Evolutionary conservation across 305 asterid genomes (phyloP).

Genomic region (Withania somnifera): DNA sequence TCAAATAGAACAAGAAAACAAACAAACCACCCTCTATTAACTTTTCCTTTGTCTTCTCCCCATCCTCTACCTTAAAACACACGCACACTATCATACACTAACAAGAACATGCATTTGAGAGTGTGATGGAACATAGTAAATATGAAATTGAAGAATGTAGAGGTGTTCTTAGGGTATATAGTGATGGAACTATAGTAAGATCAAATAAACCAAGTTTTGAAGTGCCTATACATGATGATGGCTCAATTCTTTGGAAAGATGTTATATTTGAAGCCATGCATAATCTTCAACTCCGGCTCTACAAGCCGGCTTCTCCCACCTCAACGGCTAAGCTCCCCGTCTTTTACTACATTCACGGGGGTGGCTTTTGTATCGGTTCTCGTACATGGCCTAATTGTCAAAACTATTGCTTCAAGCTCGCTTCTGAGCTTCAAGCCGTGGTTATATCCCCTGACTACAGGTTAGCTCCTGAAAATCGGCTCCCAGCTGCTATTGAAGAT

Average conservation of each 20-base stretch:
- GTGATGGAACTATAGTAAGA: conserved; percentile 65
- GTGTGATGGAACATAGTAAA: background rate
- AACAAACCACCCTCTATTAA: background rate
- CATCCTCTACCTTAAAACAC: background rate
- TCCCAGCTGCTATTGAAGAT: conserved; percentile 71
- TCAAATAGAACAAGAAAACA: background rate
- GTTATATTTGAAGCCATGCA: conserved; percentile 30
- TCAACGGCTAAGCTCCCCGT: conserved; percentile 41
- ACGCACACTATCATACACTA: background rate
- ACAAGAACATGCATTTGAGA: background rate
- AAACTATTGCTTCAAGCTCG: conserved; percentile 60
- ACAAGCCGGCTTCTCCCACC: conserved; percentile 40
- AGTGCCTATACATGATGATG: conserved; percentile 46
- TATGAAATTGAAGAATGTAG: conserved; percentile 66
- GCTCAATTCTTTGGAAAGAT: conserved; percentile 66
- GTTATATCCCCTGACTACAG: conserved; percentile 56
- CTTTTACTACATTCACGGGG: conserved; percentile 70
- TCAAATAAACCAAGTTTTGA: conserved; percentile 45
- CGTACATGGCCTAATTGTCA: conserved; percentile 73
- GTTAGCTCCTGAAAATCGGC: conserved; percentile 59
- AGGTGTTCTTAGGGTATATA: conserved; percentile 53
- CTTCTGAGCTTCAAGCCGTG: conserved; percentile 49
- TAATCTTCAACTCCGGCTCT: conserved; percentile 57
- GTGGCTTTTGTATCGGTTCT: conserved; percentile 76
- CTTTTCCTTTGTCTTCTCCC: background rate